These are phyloP conservation scores for Monilinia fructigena DNA, from an alignment of 2,329 filamentous ascomycete species.

Conservation along the genomic window DNA sequence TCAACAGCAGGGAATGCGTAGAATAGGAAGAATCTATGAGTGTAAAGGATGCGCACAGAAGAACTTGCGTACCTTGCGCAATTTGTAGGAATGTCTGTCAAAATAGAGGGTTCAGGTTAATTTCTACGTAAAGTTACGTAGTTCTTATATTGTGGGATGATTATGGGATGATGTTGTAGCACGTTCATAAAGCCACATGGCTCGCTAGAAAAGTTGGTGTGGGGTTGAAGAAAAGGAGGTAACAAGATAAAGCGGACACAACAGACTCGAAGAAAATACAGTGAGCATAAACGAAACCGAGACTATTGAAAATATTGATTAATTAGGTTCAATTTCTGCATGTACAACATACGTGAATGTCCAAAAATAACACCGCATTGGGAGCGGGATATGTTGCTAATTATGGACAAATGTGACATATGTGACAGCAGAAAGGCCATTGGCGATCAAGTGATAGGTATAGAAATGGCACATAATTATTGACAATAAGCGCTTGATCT, in stretches of 20 bases:
- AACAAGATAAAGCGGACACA: not conserved
- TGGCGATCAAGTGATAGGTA: constrained; percentile 4
- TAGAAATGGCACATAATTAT: constrained; percentile 23
- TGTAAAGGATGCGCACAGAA: constrained; percentile 16
- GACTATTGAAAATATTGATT: constrained; percentile 23
- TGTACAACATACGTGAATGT: constrained; percentile 7
- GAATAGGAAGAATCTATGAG: constrained; percentile 12
- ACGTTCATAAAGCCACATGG: constrained; percentile 12
- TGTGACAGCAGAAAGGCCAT: not conserved
- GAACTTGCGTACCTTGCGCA: constrained; percentile 5
- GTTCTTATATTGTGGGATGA: not conserved
- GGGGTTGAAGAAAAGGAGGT: constrained; percentile 4
- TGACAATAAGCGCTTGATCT: constrained; percentile 19
- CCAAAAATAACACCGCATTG: constrained; percentile 24
- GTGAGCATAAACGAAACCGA: not conserved
- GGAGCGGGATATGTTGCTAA: constrained; percentile 21
- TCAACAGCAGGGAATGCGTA: not conserved
- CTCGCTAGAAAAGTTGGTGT: not conserved
- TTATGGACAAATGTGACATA: constrained; percentile 18
- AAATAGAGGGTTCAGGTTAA: not conserved
- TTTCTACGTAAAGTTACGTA: not conserved
- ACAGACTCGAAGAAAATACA: not conserved
- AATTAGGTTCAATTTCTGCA: constrained; percentile 23
- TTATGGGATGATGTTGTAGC: not conserved
- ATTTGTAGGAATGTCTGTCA: not conserved